A percentile compares a stretch with the other conserved stretches of the same genome.
phyloP scores from a whole-genome alignment of 805 yeast genomes.

The Myxozyma melibiosi region DNA sequence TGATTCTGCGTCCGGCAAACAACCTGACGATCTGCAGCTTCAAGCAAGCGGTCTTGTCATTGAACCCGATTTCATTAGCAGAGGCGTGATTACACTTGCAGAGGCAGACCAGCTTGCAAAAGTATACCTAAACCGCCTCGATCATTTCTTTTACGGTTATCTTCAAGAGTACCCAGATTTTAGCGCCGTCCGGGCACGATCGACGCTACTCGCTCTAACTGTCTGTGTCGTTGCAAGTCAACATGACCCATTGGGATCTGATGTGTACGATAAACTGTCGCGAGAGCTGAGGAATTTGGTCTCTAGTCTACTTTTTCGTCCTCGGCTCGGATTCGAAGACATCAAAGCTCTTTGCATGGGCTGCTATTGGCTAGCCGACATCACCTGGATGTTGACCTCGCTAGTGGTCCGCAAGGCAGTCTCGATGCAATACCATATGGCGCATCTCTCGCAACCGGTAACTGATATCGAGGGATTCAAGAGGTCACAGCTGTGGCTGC shows the following conservation, averaged over 20 bases:
- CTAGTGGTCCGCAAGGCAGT: conserved; percentile 23
- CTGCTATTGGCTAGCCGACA: conserved; percentile 25
- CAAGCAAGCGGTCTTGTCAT: conserved; percentile 22
- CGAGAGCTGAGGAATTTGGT: conserved; percentile 16
- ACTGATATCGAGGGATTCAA: conserved; percentile 15
- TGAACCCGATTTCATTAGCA: conserved; percentile 24
- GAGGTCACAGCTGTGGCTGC: conserved; percentile 20
- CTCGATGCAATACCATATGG: conserved; percentile 25
- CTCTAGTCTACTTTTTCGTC: conserved; percentile 18
- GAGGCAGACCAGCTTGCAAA: conserved; percentile 25
- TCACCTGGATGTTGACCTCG: conserved; percentile 26
- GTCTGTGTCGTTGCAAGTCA: conserved; percentile 24
- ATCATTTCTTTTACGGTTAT: conserved; percentile 27
- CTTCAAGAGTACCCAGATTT: conserved; percentile 20
- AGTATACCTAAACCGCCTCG: conserved; percentile 13
- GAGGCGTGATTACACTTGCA: conserved; percentile 21
- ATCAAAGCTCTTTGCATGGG: conserved; percentile 25
- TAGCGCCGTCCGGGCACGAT: conserved; percentile 8
- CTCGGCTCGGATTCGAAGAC: conserved; percentile 24
- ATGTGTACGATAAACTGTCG: conserved; percentile 19
- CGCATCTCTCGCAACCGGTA: conserved; percentile 21
- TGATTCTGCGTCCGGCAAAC: not conserved
- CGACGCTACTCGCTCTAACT: conserved; percentile 20
- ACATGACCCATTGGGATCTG: conserved; percentile 28
- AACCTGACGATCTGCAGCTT: not conserved